phyloP scores from a whole-genome alignment of 768 basidiomycete genomes.

The Saitozyma podzolica region DNA sequence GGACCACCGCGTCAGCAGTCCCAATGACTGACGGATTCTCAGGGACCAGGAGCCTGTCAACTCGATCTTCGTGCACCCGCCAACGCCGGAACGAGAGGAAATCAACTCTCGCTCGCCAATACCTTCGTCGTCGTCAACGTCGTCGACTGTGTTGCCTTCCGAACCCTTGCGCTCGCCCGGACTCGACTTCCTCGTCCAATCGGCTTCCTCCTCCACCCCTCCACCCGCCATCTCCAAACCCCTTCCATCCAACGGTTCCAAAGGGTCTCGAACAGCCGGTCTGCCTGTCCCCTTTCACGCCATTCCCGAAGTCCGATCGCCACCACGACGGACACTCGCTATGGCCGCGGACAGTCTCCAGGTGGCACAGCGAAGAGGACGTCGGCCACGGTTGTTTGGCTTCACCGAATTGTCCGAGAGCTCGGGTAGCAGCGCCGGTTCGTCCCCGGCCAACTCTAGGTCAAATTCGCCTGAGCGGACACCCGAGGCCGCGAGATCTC shows the following conservation, averaged over 20 bases:
- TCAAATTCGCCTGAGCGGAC: constrained; percentile 29
- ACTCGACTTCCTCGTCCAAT: constrained; percentile 13
- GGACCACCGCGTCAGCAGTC: not conserved
- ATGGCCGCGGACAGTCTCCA: constrained; percentile 35
- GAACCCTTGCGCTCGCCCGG: not conserved
- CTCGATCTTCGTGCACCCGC: constrained; percentile 45
- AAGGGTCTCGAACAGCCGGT: not conserved
- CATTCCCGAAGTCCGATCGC: constrained; percentile 50
- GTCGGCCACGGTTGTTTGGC: constrained; percentile 47
- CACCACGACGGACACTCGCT: constrained; percentile 35
- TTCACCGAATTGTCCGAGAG: constrained; percentile 48
- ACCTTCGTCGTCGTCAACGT: not conserved
- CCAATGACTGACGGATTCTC: constrained; percentile 12
- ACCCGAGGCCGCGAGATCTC: not conserved
- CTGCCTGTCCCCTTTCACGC: constrained; percentile 34
- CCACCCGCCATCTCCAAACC: not conserved
- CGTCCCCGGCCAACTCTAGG: constrained; percentile 24
- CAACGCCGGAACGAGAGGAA: constrained; percentile 37
- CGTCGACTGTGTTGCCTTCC: not conserved
- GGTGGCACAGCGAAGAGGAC: constrained; percentile 25
- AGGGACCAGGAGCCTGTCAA: constrained; percentile 20
- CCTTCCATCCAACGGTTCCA: constrained; percentile 1
- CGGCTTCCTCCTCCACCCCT: too few species aligned
- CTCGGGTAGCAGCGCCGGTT: constrained; percentile 9
- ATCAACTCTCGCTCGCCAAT: constrained; percentile 9